These are phyloP conservation scores for Aspergillus ellipticus DNA, from an alignment of 495 filamentous ascomycete genomes.

Conservation along the genomic window DNA sequence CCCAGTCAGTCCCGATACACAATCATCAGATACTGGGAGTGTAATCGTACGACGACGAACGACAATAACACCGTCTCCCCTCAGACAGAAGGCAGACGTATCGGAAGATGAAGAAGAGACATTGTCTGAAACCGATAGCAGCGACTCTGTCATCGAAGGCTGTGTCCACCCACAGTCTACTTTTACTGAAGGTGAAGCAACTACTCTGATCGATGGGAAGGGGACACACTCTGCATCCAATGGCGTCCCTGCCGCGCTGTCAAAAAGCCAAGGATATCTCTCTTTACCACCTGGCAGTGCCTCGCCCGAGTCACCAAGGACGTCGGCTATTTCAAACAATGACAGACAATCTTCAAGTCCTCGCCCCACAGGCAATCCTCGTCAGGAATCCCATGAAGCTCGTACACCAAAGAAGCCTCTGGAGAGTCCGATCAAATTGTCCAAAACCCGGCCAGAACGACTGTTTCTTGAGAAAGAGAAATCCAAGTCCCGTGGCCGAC, in stretches of 20 bases:
- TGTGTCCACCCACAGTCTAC: neutral
- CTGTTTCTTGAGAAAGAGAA: conserved; percentile 23
- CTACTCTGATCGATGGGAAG: neutral
- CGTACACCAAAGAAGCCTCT: conserved; percentile 25
- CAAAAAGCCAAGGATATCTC: neutral
- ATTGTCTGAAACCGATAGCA: neutral
- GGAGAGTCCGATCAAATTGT: conserved; percentile 42
- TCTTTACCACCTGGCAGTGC: neutral
- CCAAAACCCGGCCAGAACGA: conserved; percentile 25
- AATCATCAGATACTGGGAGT: conserved; percentile 5
- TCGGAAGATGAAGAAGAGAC: neutral
- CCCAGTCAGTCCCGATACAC: conserved; percentile 1
- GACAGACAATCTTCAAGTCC: neutral
- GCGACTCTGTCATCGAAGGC: neutral
- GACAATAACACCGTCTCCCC: neutral
- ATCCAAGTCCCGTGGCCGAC: conserved; percentile 22
- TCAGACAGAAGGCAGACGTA: neutral
- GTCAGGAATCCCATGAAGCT: neutral
- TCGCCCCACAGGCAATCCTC: neutral
- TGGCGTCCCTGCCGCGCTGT: neutral
- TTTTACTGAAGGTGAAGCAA: neutral
- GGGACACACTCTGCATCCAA: neutral
- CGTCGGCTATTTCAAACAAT: neutral
- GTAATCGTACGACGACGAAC: neutral
- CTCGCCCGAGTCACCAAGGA: neutral